phyloP scores from a whole-genome alignment of 257 asterid species.

The Cinchona pubescens region DNA sequence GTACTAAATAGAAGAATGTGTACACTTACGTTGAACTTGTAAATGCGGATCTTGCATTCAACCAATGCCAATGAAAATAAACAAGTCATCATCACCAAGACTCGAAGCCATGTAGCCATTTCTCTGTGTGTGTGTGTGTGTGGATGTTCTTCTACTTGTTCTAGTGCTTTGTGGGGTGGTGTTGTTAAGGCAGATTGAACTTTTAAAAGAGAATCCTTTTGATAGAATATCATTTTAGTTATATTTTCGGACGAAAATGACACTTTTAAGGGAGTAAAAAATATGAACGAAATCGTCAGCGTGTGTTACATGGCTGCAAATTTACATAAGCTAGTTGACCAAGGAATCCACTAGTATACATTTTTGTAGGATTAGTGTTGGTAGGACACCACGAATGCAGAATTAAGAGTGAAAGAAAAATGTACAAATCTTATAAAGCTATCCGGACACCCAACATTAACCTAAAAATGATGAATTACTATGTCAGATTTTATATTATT shows the following conservation, averaged over 20 bases:
- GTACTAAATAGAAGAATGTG: background rate
- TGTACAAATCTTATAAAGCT: too few relatives aligned
- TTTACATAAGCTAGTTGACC: slow-evolving; percentile 8
- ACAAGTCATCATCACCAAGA: slow-evolving; percentile 28
- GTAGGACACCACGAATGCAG: too few relatives aligned
- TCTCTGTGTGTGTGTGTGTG: too few relatives aligned
- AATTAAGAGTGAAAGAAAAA: too few relatives aligned
- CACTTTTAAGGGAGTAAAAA: slow-evolving; percentile 22
- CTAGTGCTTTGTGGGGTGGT: background rate
- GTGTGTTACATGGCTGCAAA: slow-evolving; percentile 18
- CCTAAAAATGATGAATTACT: background rate
- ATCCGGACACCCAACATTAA: too few relatives aligned
- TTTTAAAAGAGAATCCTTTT: slow-evolving; percentile 6
- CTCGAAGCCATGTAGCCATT: slow-evolving; percentile 35
- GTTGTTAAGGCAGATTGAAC: background rate
- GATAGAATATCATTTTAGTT: slow-evolving; percentile 17
- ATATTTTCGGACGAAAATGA: slow-evolving; percentile 29
- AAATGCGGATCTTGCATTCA: slow-evolving; percentile 34
- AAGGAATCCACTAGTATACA: too few relatives aligned
- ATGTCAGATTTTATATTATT: background rate
- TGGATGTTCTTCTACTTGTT: background rate
- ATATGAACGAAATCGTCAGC: background rate
- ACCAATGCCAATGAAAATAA: slow-evolving; percentile 30
- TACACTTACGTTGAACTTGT: slow-evolving; percentile 52
- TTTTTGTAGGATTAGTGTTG: too few relatives aligned